Conservation (phyloP, 495 filamentous ascomycete species). For the Neurospora tetraspora region DNA sequence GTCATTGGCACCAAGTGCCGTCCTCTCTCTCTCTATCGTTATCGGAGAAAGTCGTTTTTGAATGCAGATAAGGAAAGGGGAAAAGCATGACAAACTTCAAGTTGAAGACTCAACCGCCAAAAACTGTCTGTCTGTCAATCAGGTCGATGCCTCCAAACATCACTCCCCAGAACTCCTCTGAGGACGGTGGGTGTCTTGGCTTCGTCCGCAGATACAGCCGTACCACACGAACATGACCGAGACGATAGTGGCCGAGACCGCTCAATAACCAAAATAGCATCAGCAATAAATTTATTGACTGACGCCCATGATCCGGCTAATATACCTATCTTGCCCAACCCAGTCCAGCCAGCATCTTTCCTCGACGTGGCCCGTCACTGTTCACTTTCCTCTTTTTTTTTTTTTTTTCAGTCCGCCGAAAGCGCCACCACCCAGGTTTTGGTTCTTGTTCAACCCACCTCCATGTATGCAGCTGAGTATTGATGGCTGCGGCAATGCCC, state of each 20-base stretch:
- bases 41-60: neutral
- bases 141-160: neutral
- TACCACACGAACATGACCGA: neutral
- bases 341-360: neutral
- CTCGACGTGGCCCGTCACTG: neutral
- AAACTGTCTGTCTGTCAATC: neutral
- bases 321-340: neutral
- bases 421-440: neutral
- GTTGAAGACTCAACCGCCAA: neutral
- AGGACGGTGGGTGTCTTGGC: neutral
- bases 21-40: neutral
- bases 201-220: neutral
- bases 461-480: neutral
- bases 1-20: neutral
- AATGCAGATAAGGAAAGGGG: neutral
- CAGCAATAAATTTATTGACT: neutral
- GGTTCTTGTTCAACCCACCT: neutral
- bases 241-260: neutral
- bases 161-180: neutral
- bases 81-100: neutral
- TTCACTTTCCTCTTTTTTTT: neutral
- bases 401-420: neutral
- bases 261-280: neutral
- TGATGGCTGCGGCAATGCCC: neutral
- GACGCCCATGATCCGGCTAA: neutral